Evolutionary conservation across 1,284 basidiomycete species (phyloP).

Genomic region (Malassezia slooffiae): DNA sequence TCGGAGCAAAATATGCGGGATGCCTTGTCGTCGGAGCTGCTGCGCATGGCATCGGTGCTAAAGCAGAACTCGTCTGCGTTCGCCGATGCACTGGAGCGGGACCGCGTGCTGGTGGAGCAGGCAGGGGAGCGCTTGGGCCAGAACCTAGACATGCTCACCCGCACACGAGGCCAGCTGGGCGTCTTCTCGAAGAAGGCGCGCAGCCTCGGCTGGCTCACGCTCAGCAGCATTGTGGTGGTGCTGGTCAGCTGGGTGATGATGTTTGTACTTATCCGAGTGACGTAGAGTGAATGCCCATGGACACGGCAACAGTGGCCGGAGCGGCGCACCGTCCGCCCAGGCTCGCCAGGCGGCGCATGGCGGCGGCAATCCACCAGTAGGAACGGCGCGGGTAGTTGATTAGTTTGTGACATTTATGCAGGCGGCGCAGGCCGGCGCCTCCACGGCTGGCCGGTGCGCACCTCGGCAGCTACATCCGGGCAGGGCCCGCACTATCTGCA

Average conservation of each 20-base stretch:
- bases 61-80: constrained; percentile 38
- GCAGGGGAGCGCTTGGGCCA: constrained; percentile 24
- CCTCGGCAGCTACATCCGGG: too few relatives aligned
- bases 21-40: constrained; percentile 38
- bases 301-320: too few relatives aligned
- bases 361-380: too few relatives aligned
- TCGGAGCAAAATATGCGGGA: constrained; percentile 34
- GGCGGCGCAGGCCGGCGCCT: too few relatives aligned
- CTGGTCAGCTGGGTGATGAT: constrained; percentile 39
- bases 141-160: constrained; percentile 43
- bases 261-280: constrained; percentile 42
- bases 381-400: too few relatives aligned
- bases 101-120: constrained; percentile 36
- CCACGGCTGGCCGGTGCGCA: too few relatives aligned
- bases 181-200: constrained; percentile 36
- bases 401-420: too few relatives aligned
- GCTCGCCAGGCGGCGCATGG: too few relatives aligned
- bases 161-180: constrained; percentile 39
- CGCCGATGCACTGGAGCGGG: constrained; percentile 38
- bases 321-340: too few relatives aligned
- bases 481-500: too few relatives aligned
- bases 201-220: constrained; percentile 44
- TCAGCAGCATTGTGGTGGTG: constrained; percentile 31
- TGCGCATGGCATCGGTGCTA: constrained; percentile 41
- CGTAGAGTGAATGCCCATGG: too few relatives aligned